These are phyloP conservation scores for Aureobasidium sp. DNA, from an alignment of 2,329 filamentous ascomycete genomes.

Conservation along the genomic window DNA sequence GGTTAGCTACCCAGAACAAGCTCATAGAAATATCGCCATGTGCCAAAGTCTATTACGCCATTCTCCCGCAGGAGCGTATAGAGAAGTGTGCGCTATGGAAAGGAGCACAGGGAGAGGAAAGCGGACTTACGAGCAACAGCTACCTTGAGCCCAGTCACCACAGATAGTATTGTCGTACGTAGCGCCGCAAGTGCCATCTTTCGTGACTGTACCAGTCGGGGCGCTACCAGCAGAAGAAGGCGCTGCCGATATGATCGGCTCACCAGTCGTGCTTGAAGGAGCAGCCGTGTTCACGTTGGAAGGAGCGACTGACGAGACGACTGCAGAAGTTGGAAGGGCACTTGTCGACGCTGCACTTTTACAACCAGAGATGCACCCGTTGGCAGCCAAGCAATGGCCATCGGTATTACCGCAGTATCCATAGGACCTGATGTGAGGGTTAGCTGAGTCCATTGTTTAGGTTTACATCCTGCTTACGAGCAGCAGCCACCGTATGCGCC, in stretches of 20 bases:
- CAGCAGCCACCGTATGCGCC: constrained; percentile 36
- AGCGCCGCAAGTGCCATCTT: constrained; percentile 49
- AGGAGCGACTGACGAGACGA: constrained; percentile 4
- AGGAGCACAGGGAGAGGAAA: no score
- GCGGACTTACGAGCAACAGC: constrained; percentile 30
- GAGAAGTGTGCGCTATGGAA: no score
- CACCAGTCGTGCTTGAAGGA: constrained; percentile 16
- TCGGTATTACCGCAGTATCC: constrained; percentile 31
- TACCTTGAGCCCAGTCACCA: constrained; percentile 45
- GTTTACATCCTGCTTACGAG: constrained; percentile 8
- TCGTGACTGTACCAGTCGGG: constrained; percentile 34
- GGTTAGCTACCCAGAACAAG: not conserved
- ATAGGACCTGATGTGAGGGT: constrained; percentile 18
- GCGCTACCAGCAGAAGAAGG: constrained; percentile 23
- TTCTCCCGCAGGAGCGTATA: no score
- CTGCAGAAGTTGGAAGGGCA: not conserved
- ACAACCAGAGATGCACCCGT: constrained; percentile 38
- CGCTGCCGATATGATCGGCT: constrained; percentile 25
- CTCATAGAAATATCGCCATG: no score
- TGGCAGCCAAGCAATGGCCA: constrained; percentile 24
- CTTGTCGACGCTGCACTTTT: constrained; percentile 20
- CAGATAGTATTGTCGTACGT: constrained; percentile 45
- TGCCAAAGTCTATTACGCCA: no score
- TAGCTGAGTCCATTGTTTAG: not conserved
- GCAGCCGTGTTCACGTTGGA: constrained; percentile 19